phyloP scores from a whole-genome alignment of 352 stramenopile genomes.

The Phytophthora sp. region DNA sequence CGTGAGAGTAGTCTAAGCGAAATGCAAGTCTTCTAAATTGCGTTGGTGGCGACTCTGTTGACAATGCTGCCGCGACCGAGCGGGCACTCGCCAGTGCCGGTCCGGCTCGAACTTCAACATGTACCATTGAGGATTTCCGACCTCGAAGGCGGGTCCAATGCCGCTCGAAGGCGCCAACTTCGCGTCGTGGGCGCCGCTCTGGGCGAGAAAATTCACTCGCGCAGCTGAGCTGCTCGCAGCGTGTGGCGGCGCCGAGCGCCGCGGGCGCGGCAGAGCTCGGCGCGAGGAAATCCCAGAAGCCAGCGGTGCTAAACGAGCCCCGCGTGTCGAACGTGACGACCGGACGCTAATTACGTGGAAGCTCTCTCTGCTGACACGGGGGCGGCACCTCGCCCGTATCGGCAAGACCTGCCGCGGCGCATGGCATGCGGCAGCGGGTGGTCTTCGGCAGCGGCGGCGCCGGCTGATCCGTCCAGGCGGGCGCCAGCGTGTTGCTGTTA shows the following conservation, averaged over 20 bases:
- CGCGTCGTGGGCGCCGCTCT: background rate
- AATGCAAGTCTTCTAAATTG: background rate
- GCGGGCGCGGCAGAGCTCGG: background rate
- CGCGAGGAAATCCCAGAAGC: slow-evolving; percentile 5
- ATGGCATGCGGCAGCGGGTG: no score
- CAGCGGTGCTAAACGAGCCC: background rate
- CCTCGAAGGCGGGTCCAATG: no score
- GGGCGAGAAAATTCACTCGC: slow-evolving; percentile 1
- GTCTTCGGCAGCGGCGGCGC: no score
- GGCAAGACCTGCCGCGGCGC: no score
- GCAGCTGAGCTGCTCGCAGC: background rate
- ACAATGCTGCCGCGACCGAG: background rate
- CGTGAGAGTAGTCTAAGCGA: no score
- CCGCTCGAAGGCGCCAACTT: background rate
- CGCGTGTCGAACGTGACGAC: slow-evolving; percentile 8
- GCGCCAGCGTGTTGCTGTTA: slow-evolving; percentile 22
- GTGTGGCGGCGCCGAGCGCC: background rate
- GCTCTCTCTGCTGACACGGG: background rate
- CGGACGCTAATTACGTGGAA: slow-evolving; percentile 18
- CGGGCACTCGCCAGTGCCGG: no score
- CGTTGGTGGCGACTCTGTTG: slow-evolving; percentile 6
- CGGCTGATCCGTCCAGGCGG: slow-evolving; percentile 36
- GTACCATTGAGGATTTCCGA: slow-evolving; percentile 1
- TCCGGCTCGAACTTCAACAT: slow-evolving; percentile 35
- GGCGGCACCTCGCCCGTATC: no score